Base-by-base conservation (phyloP, 108 stramenopile genomes). In the Phaeodactylum tricornutum region DNA sequence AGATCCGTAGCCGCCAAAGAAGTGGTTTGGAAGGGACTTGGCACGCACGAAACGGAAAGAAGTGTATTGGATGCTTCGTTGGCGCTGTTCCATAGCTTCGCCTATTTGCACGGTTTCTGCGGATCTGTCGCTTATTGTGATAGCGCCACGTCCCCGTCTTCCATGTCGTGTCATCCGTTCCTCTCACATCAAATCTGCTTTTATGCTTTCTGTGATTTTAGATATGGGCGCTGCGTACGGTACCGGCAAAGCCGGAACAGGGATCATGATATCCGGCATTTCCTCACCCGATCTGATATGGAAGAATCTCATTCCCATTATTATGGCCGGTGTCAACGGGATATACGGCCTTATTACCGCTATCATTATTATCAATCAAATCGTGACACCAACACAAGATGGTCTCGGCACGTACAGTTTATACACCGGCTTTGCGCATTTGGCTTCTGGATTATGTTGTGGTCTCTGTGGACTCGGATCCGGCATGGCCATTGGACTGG, bases 261-360 rank as follows among this genome's bases (percentile, higher is more conserved):
- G 67, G 6, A 57, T 74, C 9, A 62, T 60, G 44, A 71, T 64
- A 34, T 67, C 56, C 47, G 69, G 69, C 46, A 59, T 75, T 19
- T 46, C 54, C 40, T 59, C 56, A 29, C 74, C 69, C 25, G 53
- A 60, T 16, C 55, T 58, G 15, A 64, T 74, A 3, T 67, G 67
- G 33, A 74, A 64, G 27, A 74, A 74, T 33, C 46, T 74, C 16
- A 57, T 74, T 26, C 72, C 72, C 38, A 69, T 74, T 38, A 62
- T 74, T 22, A 74, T 74, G 72, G 72, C 72, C 8, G 72, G 72
- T 55, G 72, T 69, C 34, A 46, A 67, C 45, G 67, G 67, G 34
- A 69, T 74, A 54, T 74, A 69, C 38, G 72, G 72, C 24, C 59
- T 74, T 16, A 74, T 74, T 53, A 57, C 67, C 35, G 63, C 67